Conservation (phyloP, 148 eudicot species). For the Camellia japonica region DNA sequence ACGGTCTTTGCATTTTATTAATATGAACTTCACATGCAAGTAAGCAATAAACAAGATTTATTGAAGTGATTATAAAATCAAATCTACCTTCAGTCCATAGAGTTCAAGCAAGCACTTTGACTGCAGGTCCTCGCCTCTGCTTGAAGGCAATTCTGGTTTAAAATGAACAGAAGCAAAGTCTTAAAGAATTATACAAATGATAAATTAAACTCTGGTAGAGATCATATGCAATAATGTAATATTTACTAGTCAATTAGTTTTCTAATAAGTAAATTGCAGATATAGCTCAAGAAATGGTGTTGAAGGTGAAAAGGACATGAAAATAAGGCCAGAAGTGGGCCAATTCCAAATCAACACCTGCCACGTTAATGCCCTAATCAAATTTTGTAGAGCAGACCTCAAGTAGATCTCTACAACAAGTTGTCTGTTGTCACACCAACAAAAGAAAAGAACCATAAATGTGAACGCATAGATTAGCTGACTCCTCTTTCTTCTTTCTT, state of each 20-base stretch:
- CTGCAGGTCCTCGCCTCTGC: constrained; percentile 93
- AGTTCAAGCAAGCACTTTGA: constrained; percentile 98
- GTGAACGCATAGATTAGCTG: background rate
- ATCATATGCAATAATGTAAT: background rate
- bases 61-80: constrained; percentile 1
- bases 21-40: constrained; percentile 6
- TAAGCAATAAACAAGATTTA: background rate
- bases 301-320: background rate
- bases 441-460: background rate
- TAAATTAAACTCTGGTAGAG: background rate
- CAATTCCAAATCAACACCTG: background rate
- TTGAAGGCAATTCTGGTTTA: constrained; percentile 83
- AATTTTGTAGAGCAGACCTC: background rate
- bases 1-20: background rate
- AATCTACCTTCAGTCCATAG: constrained; percentile 89
- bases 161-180: constrained; percentile 20
- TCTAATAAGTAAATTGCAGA: background rate
- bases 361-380: background rate
- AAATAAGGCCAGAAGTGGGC: background rate
- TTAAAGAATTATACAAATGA: background rate
- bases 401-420: background rate
- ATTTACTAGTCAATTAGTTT: background rate
- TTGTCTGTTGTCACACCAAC: background rate
- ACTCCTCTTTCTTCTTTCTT: too few relatives aligned
- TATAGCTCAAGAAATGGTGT: background rate